phyloP scores from a whole-genome alignment of 2,329 filamentous ascomycete species.

The Tolypocladium endophyticum region DNA sequence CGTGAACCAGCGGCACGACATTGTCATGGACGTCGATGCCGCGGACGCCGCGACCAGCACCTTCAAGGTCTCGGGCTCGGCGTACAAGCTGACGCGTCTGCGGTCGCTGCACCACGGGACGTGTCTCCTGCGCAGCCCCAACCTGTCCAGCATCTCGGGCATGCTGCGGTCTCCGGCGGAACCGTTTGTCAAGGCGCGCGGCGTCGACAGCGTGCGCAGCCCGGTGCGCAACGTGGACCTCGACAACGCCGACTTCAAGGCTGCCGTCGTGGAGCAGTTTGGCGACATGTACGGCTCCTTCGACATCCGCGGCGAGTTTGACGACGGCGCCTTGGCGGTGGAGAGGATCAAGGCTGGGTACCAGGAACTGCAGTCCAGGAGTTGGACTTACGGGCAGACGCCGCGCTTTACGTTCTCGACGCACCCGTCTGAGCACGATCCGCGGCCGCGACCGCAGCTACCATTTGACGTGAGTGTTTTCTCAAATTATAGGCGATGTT shows the following conservation, averaged over 20 bases:
- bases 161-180: constrained; percentile 72
- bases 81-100: constrained; percentile 79
- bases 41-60: constrained; percentile 16
- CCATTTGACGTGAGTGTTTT: constrained; percentile 31
- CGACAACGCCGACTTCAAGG: constrained; percentile 32
- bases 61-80: constrained; percentile 84
- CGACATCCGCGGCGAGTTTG: constrained; percentile 29
- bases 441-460: constrained; percentile 40
- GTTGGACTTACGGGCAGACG: constrained; percentile 80
- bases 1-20: constrained; percentile 89
- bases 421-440: constrained; percentile 46
- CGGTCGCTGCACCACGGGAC: constrained; percentile 90
- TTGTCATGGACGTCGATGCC: constrained; percentile 53
- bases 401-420: constrained; percentile 69
- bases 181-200: constrained; percentile 65
- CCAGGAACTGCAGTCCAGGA: constrained; percentile 36
- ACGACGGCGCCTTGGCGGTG: constrained; percentile 37
- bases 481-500: too few species aligned
- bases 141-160: constrained; percentile 56
- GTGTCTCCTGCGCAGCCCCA: constrained; percentile 68
- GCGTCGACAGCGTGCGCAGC: constrained; percentile 85
- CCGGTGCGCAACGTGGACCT: constrained; percentile 69
- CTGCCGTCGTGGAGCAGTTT: constrained; percentile 56
- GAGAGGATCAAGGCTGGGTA: constrained; percentile 33
- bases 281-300: constrained; percentile 48